These are phyloP conservation scores for Fusarium sp. DNA, from an alignment of 2,329 filamentous ascomycete species.

Conservation along the genomic window DNA sequence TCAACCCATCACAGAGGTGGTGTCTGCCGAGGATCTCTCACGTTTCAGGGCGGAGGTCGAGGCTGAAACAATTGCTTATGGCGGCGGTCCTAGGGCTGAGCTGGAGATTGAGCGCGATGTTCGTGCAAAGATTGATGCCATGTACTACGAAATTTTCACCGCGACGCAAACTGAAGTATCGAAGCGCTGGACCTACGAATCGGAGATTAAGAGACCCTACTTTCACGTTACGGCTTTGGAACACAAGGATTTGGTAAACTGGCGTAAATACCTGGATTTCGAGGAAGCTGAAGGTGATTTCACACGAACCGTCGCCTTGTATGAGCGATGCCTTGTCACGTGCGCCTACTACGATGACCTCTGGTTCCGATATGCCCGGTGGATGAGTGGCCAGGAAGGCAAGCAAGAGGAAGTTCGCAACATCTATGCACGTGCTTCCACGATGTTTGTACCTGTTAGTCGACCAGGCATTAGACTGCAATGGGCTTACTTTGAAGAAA, in stretches of 20 bases:
- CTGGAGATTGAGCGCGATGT: slow-evolving; percentile 86
- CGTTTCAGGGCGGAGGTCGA: slow-evolving; percentile 78
- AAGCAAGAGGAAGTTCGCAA: slow-evolving; percentile 92
- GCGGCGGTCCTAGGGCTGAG: slow-evolving; percentile 68
- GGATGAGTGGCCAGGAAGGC: slow-evolving; percentile 83
- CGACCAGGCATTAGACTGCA: slow-evolving; percentile 85
- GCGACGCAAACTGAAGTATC: slow-evolving; percentile 87
- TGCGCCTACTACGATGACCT: slow-evolving; percentile 97
- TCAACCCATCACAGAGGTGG: slow-evolving; percentile 77
- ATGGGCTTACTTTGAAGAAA: slow-evolving; percentile 95
- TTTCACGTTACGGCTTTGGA: slow-evolving; percentile 96
- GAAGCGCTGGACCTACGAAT: slow-evolving; percentile 94
- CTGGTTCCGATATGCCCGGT: slow-evolving; percentile 95
- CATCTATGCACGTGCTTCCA: slow-evolving; percentile 89
- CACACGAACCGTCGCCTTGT: slow-evolving; percentile 79
- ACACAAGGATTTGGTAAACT: slow-evolving; percentile 83
- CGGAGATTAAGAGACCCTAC: slow-evolving; percentile 93
- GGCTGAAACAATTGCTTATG: slow-evolving; percentile 65
- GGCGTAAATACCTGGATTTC: slow-evolving; percentile 96
- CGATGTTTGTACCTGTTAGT: slow-evolving; percentile 86
- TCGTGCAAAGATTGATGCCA: slow-evolving; percentile 78
- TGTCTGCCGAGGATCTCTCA: slow-evolving; percentile 71
- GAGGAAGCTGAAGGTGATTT: slow-evolving; percentile 88
- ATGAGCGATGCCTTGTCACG: slow-evolving; percentile 92
- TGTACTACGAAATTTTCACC: slow-evolving; percentile 83